Conservation (phyloP, 2,329 filamentous ascomycete species). For the Coniochaeta sp. region DNA sequence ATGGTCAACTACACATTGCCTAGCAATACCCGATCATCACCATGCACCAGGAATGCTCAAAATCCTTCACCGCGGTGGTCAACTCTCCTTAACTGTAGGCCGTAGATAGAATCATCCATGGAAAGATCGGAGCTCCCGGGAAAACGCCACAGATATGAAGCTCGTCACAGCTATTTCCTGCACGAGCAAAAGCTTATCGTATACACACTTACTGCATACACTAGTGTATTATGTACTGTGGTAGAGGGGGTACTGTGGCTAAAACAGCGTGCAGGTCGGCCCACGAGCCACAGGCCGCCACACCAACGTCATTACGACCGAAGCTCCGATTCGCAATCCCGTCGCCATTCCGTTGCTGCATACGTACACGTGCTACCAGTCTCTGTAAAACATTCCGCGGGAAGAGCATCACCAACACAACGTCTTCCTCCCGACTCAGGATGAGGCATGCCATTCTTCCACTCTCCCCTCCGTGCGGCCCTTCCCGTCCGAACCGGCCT, state of each 20-base stretch:
- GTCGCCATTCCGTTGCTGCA: too few species aligned
- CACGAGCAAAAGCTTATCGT: too few species aligned
- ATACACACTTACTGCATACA: too few species aligned
- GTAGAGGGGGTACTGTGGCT: constrained; percentile 8
- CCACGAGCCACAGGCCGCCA: constrained; percentile 6
- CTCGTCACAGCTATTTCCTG: too few species aligned
- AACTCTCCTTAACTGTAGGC: constrained; percentile 77
- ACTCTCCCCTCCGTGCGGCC: constrained; percentile 19
- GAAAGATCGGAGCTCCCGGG: too few species aligned
- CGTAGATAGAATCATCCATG: constrained; percentile 72
- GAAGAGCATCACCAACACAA: background rate
- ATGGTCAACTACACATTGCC: background rate
- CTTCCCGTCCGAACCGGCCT: constrained; percentile 5
- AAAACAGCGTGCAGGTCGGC: background rate
- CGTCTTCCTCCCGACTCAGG: constrained; percentile 18
- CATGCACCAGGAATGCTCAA: constrained; percentile 29
- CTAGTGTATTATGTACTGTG: too few species aligned
- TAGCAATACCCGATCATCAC: too few species aligned
- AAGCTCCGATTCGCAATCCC: background rate
- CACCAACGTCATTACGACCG: constrained; percentile 2
- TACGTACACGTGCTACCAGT: too few species aligned
- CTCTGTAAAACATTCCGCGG: background rate
- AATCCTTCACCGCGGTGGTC: constrained; percentile 83
- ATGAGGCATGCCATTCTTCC: constrained; percentile 58
- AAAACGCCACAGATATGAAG: too few species aligned